Evolutionary conservation across 2,329 filamentous ascomycete species (phyloP), one percentile per base, ranked within the genome.

Genomic region (Clonostachys rosea): DNA sequence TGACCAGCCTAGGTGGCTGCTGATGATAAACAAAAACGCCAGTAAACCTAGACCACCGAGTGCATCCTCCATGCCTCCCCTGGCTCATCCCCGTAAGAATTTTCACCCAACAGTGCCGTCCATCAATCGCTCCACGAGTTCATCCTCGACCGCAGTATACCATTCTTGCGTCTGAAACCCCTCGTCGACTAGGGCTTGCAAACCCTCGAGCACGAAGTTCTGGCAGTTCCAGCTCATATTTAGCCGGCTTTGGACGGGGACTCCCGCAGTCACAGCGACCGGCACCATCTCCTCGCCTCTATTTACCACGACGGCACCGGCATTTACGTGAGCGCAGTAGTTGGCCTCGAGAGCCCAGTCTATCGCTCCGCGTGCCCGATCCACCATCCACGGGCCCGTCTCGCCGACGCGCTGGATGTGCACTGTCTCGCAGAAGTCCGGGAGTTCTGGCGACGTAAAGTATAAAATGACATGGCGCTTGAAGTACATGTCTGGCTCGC

Each of bases 301-400:
- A 11, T 18, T 48, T 12, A 52, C 45, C 16, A 42, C 11, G 12
- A 54, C 37, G 18, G 47, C 42, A n/a, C 52, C 52, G 20, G 49
- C 52, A 36, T 54, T 54, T 30, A 52, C 49, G 42, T 54, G 52
- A 30, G 42, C 42, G 20, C 24, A 34, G 42, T 52, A 54, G 34
- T 43, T 48, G 33, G 42, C 18, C 9, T 46, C 42, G 30, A 51
- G 37, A 14, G 42, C 45, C 52, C 52, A 54, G 30, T 48, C 43
- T 34, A 42, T 49, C 30, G 42, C 42, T n/a, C 14, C 36, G 14
- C 17, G 14, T n/a, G 14, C 36, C 12, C 14, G 14, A 4, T 39
- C 36, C 36, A 39, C 36, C 36, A n/a, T n/a, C 36, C 36, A 39
- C 36, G 36, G 36, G 14, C 36, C 36, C 36, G 14, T 18, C 36